Evolutionary conservation across 179 eudicot genomes (phyloP).

Genomic region (Patellifolia procumbens): DNA sequence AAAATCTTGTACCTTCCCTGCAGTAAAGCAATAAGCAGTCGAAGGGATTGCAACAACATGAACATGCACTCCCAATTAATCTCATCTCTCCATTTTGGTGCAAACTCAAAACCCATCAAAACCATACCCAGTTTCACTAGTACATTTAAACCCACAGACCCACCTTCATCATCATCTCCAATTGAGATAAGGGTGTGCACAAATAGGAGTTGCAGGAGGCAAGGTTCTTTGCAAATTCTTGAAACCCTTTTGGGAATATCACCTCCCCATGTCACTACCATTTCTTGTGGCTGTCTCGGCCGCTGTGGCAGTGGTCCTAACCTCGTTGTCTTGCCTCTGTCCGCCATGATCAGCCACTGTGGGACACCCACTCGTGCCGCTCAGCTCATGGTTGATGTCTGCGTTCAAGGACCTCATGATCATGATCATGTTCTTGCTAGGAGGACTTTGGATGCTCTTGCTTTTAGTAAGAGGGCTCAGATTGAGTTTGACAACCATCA

Average conservation of each 20-base stretch:
- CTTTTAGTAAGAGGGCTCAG: conserved; percentile 71
- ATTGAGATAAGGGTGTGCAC: conserved; percentile 80
- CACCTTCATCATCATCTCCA: conserved; percentile 28
- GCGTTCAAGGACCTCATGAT: conserved; percentile 24
- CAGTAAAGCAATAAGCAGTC: too few relatives aligned
- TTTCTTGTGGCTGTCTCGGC: conserved; percentile 68
- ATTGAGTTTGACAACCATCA: conserved; percentile 38
- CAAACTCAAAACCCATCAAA: background rate
- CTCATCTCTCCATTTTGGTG: background rate
- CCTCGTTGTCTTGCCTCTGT: conserved; percentile 60
- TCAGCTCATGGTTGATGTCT: conserved; percentile 30
- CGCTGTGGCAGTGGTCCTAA: conserved; percentile 84
- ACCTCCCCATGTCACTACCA: conserved; percentile 57
- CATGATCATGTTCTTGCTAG: conserved; percentile 39
- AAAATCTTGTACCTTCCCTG: too few relatives aligned
- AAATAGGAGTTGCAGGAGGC: conserved; percentile 58
- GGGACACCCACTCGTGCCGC: conserved; percentile 67
- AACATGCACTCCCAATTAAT: background rate
- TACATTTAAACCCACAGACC: background rate
- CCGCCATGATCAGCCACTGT: conserved; percentile 52
- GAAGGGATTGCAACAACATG: too few relatives aligned
- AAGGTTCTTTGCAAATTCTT: conserved; percentile 57
- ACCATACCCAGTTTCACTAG: background rate
- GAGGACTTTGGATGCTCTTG: conserved; percentile 61
- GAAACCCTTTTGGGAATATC: conserved; percentile 63